Conservation (phyloP, 805 yeast species). For the Barnettozyma populi region DNA sequence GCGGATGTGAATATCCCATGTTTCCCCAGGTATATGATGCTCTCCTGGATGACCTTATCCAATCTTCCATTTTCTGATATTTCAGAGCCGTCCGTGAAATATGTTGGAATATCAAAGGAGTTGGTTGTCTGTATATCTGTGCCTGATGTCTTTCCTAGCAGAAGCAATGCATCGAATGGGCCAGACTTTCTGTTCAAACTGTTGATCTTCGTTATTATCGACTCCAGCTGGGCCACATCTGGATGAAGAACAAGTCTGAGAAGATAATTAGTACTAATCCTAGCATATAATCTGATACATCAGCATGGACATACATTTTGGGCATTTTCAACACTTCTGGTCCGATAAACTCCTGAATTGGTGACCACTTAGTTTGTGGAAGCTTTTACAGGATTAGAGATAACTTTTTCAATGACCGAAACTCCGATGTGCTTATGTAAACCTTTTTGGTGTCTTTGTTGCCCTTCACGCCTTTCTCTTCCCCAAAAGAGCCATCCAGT, state of each 20-base stretch:
- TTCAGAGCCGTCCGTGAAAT: slow-evolving; percentile 19
- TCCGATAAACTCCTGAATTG: no score
- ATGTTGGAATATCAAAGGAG: slow-evolving; percentile 17
- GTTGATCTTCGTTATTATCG: slow-evolving; percentile 41
- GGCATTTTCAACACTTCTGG: slow-evolving; percentile 7
- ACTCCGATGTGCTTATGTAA: background rate
- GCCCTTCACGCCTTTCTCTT: no score
- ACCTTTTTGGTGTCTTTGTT: no score
- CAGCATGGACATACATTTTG: slow-evolving; percentile 13
- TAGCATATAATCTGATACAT: background rate
- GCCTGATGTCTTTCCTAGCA: slow-evolving; percentile 42
- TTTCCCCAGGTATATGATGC: slow-evolving; percentile 18
- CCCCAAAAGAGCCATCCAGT: no score
- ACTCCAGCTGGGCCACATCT: slow-evolving; percentile 17
- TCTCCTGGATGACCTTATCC: background rate
- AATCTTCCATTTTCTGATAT: slow-evolving; percentile 5
- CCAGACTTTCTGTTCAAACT: slow-evolving; percentile 52
- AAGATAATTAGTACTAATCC: background rate
- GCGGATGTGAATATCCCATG: slow-evolving; percentile 35
- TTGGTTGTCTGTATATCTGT: background rate
- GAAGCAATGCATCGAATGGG: slow-evolving; percentile 52
- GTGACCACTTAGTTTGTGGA: no score
- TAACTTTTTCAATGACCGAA: background rate
- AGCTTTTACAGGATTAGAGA: no score
- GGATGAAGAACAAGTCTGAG: slow-evolving; percentile 18